These are phyloP conservation scores for Lonicera japonica DNA, from an alignment of 129 eudicot genomes.

Conservation along the genomic window DNA sequence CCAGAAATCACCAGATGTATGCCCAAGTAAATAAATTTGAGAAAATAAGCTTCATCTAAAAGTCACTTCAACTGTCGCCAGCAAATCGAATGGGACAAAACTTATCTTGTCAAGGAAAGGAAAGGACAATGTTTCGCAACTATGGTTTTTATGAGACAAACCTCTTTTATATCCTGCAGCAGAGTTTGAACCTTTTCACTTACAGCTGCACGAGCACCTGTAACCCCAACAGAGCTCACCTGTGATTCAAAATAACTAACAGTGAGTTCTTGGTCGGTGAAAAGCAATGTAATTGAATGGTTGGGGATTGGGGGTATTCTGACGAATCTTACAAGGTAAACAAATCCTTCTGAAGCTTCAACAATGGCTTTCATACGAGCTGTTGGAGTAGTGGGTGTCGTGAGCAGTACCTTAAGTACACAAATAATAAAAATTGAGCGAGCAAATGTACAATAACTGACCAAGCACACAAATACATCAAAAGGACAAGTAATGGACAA, in stretches of 20 bases:
- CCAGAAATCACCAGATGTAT: too few species aligned
- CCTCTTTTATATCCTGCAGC: slow-evolving; percentile 26
- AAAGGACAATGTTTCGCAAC: too few species aligned
- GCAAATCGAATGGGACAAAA: too few species aligned
- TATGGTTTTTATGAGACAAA: too few species aligned
- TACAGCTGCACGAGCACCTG: slow-evolving; percentile 48
- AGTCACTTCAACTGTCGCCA: too few species aligned
- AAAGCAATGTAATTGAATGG: too few species aligned
- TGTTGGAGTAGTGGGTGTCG: slow-evolving; percentile 91
- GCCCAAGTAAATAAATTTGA: too few species aligned
- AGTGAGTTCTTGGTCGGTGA: too few species aligned
- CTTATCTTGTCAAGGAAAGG: too few species aligned
- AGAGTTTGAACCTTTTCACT: slow-evolving; percentile 36
- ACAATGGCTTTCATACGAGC: slow-evolving; percentile 76
- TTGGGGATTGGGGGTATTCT: too few species aligned
- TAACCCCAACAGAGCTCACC: slow-evolving; percentile 43
- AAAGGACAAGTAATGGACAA: not conserved
- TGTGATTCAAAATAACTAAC: too few species aligned
- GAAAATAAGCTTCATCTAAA: too few species aligned
- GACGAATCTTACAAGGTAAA: slow-evolving; percentile 73
- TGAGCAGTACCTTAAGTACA: slow-evolving; percentile 64
- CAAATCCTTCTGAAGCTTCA: slow-evolving; percentile 87
- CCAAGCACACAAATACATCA: not conserved
- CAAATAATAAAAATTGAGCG: slow-evolving; percentile 1
- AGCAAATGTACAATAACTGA: not conserved